These are phyloP conservation scores for Tulasnella calospora DNA, from an alignment of 768 basidiomycete genomes.

Conservation along the genomic window DNA sequence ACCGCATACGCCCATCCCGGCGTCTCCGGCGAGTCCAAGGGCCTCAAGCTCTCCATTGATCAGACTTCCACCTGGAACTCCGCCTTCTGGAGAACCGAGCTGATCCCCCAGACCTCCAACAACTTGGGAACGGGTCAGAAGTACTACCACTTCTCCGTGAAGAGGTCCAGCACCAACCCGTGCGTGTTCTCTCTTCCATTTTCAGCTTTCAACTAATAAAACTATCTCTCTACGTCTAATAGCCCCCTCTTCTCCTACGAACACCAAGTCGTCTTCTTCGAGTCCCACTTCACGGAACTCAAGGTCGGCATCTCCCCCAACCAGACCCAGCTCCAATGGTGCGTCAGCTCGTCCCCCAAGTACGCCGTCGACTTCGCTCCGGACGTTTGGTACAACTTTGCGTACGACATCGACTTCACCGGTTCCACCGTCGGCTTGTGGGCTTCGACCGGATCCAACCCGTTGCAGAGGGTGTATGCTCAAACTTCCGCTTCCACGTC, in stretches of 20 bases:
- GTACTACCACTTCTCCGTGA: slow-evolving; percentile 60
- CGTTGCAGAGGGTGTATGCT: slow-evolving; percentile 48
- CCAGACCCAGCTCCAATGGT: slow-evolving; percentile 51
- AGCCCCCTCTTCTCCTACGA: slow-evolving; percentile 46
- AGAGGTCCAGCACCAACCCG: slow-evolving; percentile 46
- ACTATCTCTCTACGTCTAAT: too few relatives aligned
- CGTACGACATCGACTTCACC: slow-evolving; percentile 61
- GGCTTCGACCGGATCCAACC: slow-evolving; percentile 48
- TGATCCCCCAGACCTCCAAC: slow-evolving; percentile 44
- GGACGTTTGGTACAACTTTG: slow-evolving; percentile 60
- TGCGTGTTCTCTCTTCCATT: slow-evolving; percentile 33
- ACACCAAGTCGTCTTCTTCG: slow-evolving; percentile 51
- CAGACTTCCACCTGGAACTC: slow-evolving; percentile 17
- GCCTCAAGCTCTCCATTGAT: slow-evolving; percentile 50
- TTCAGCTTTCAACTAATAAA: too few relatives aligned
- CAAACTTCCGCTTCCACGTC: slow-evolving; percentile 49
- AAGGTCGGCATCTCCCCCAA: slow-evolving; percentile 54
- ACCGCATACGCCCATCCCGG: slow-evolving; percentile 59
- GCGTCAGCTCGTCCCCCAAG: slow-evolving; percentile 44
- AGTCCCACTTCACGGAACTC: slow-evolving; percentile 60
- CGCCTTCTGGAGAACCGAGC: slow-evolving; percentile 30
- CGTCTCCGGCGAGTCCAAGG: slow-evolving; percentile 46
- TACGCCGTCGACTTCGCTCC: slow-evolving; percentile 51
- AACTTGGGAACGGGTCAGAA: slow-evolving; percentile 56
- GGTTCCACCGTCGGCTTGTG: slow-evolving; percentile 53